Evolutionary conservation across 345 rosid species (phyloP).

Genomic region (Garcia nutans): DNA sequence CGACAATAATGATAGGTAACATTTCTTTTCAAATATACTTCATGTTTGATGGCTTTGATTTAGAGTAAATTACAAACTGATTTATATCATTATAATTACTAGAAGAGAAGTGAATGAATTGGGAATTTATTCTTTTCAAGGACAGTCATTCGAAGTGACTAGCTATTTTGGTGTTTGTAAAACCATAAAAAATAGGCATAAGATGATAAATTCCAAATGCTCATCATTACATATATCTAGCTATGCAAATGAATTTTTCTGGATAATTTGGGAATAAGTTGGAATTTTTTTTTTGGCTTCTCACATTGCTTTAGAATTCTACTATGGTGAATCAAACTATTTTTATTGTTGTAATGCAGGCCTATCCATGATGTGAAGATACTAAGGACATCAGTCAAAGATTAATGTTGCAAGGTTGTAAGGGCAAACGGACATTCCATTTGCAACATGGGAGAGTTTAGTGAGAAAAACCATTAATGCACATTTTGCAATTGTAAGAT

Average conservation of each 20-base stretch:
- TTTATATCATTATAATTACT: neutral
- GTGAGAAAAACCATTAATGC: neutral
- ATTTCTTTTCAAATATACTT: neutral
- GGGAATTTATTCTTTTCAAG: too few species aligned
- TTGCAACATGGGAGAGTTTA: neutral
- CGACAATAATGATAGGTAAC: constrained; percentile 85
- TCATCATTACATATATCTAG: too few species aligned
- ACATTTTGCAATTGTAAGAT: neutral
- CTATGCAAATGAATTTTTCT: too few species aligned
- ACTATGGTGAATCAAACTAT: neutral
- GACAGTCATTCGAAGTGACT: neutral
- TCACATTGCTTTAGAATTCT: neutral
- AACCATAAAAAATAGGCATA: too few species aligned
- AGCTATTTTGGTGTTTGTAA: neutral
- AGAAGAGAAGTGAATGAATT: neutral
- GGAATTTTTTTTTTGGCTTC: neutral
- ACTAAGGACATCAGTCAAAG: constrained; percentile 70
- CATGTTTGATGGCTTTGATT: neutral
- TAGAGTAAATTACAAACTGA: neutral
- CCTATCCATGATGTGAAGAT: constrained; percentile 98
- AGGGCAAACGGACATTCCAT: neutral
- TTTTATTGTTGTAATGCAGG: constrained; percentile 35
- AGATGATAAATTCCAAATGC: too few species aligned
- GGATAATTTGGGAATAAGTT: too few species aligned
- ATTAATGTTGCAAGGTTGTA: constrained; percentile 29